phyloP scores from a whole-genome alignment of 768 basidiomycete genomes.

The Xerocomus potaroensis region DNA sequence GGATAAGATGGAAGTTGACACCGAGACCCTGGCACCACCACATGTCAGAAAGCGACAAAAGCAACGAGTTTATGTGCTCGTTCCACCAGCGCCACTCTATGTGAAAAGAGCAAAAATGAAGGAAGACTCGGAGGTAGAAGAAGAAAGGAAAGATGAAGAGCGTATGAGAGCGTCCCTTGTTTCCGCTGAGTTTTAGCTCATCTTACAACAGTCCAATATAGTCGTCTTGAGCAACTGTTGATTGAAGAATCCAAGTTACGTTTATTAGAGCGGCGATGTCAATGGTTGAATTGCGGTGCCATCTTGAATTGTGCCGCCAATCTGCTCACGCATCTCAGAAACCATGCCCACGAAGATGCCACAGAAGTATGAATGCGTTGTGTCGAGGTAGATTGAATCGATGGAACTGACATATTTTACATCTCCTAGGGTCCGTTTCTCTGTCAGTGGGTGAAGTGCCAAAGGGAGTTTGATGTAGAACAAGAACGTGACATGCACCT shows the following conservation, averaged over 20 bases:
- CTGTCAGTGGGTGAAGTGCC: slow-evolving; percentile 59
- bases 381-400: background rate
- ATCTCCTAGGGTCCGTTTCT: slow-evolving; percentile 33
- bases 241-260: slow-evolving; percentile 47
- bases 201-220: slow-evolving; percentile 37
- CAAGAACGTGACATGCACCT: slow-evolving; percentile 46
- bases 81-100: slow-evolving; percentile 24
- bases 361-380: slow-evolving; percentile 23
- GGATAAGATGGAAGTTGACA: slow-evolving; percentile 10
- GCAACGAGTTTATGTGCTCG: slow-evolving; percentile 25
- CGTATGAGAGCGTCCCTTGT: slow-evolving; percentile 27
- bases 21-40: background rate
- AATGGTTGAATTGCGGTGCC: slow-evolving; percentile 56
- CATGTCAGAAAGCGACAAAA: slow-evolving; percentile 24
- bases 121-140: slow-evolving; percentile 15
- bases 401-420: slow-evolving; percentile 3
- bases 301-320: slow-evolving; percentile 50
- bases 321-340: slow-evolving; percentile 47
- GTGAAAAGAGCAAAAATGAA: slow-evolving; percentile 21
- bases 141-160: slow-evolving; percentile 23
- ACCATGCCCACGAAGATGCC: slow-evolving; percentile 32
- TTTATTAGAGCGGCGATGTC: slow-evolving; percentile 46
- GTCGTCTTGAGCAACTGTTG: slow-evolving; percentile 38
- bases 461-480: slow-evolving; percentile 35
- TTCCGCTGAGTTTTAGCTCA: slow-evolving; percentile 24